Percentiles rank a stretch among this genome's conserved stretches.
These are phyloP conservation scores for Leccinellum albellum DNA, from an alignment of 768 basidiomycete genomes.

Conservation along the genomic window DNA sequence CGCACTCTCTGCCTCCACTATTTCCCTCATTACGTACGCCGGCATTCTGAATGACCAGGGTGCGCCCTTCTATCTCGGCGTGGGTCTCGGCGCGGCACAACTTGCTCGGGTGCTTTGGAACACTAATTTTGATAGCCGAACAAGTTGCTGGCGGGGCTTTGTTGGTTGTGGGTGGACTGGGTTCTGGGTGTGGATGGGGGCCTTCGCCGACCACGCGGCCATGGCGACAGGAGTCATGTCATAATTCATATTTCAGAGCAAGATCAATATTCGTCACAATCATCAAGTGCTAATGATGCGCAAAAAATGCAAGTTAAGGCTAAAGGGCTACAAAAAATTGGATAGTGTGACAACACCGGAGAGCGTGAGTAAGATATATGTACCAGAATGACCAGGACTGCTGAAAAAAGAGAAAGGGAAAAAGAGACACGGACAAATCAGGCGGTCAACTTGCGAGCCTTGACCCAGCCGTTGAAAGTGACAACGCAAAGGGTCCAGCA, in stretches of 20 bases:
- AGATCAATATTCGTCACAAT: background rate
- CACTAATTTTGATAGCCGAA: conserved; percentile 72
- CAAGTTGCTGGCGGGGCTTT: conserved; percentile 90
- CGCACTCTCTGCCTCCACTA: conserved; percentile 65
- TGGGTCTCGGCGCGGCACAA: conserved; percentile 69
- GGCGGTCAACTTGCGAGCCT: conserved; percentile 35
- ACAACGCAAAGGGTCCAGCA: conserved; percentile 78
- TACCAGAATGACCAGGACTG: background rate
- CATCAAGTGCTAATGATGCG: background rate
- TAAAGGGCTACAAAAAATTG: background rate
- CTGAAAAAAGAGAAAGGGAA: no score
- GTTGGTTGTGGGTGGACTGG: conserved; percentile 85
- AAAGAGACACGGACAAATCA: background rate
- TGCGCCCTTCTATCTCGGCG: conserved; percentile 74
- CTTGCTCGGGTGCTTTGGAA: conserved; percentile 69
- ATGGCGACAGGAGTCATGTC: conserved; percentile 12
- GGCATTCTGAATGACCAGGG: conserved; percentile 79
- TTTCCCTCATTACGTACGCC: conserved; percentile 73
- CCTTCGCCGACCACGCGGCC: conserved; percentile 60
- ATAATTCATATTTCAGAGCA: background rate
- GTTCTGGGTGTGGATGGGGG: conserved; percentile 83
- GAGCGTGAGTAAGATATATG: background rate
- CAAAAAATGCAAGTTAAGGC: background rate
- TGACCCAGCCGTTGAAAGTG: conserved; percentile 80
- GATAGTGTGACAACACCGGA: background rate